Evolutionary conservation across 305 asterid species (phyloP), one percentile per base, ranked within the genome.

Genomic region (Andrographis paniculata): DNA sequence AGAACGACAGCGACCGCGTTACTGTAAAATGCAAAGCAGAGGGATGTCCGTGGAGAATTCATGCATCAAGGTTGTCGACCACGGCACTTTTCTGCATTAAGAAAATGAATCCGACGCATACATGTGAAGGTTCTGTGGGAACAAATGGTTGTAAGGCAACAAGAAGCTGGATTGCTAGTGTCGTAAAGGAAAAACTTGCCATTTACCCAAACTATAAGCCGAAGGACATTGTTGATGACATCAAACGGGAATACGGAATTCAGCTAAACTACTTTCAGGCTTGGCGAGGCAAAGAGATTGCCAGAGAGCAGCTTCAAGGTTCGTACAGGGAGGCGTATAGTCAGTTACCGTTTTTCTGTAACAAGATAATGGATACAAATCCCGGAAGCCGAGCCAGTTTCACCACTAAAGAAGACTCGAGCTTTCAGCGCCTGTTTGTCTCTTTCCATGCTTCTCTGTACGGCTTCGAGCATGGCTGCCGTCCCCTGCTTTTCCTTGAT

Each of bases 261-360:
- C 94, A 87, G 50, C 67, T 91, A 48, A 91, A 83, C 60, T 91
- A 91, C 75, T 91, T 77, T 66, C 99, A 91, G 75, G 99, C 99
- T 2, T 91, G 99, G 99, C 82, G 99, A 40, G 96, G 99, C 10
- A 91, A 91, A 71, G 99, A 91, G 69, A 81, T 84, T 50, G 99
- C 99, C 3, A 91, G 87, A 66, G 99, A 91, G 64, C 99, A 91
- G 74, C 95, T 91, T 70, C 99, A 91, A 67, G 99, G 99, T 43
- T 91, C 99, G 24, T 91, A 80, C 33, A 91, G 79, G 67, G 95
- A 91, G 63, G 96, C 99, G 6, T 91, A 91, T 55, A 82, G 78
- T 63, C 92, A 80, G 83, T 64, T 91, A 30, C 99, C 99, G 0
- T 37, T 62, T 68, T 75, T 87, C 56, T 91, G 99, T 65, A 85